Evolutionary conservation across 805 yeast species (phyloP).

Genomic region (Saccharomyces eubayanus): DNA sequence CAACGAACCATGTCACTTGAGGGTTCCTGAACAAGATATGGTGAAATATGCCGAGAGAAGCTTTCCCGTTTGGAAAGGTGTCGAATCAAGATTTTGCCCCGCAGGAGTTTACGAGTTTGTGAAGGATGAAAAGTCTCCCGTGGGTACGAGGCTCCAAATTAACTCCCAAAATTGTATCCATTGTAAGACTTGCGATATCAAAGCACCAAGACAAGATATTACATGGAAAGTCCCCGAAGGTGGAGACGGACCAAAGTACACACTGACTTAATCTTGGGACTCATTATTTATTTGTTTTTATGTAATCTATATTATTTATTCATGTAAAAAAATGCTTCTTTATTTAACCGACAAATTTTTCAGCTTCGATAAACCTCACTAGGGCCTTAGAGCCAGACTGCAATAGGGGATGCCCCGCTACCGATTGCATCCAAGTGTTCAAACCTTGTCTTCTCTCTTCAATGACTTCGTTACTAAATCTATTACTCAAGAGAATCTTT

Average conservation of each 20-base stretch:
- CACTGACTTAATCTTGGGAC: slow-evolving; percentile 15
- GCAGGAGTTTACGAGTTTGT: slow-evolving; percentile 95
- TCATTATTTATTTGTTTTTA: not conserved
- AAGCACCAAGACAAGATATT: slow-evolving; percentile 90
- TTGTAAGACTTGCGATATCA: slow-evolving; percentile 97
- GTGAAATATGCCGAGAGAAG: slow-evolving; percentile 57
- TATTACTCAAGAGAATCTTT: slow-evolving; percentile 60
- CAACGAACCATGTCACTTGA: slow-evolving; percentile 82
- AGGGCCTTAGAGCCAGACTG: slow-evolving; percentile 79
- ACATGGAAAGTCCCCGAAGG: slow-evolving; percentile 98
- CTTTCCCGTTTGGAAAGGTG: slow-evolving; percentile 73
- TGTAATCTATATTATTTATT: not conserved
- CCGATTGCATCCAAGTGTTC: slow-evolving; percentile 66
- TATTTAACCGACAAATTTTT: slow-evolving; percentile 33
- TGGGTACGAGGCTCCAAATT: slow-evolving; percentile 81
- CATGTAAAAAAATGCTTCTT: not conserved
- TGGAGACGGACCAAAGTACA: slow-evolving; percentile 96
- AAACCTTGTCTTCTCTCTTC: slow-evolving; percentile 78
- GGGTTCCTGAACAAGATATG: slow-evolving; percentile 56
- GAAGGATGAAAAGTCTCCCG: slow-evolving; percentile 46
- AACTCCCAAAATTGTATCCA: slow-evolving; percentile 97
- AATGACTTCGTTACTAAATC: slow-evolving; percentile 75
- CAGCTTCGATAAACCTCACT: slow-evolving; percentile 81
- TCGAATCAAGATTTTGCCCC: slow-evolving; percentile 91
- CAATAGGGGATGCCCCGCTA: slow-evolving; percentile 87